These are phyloP conservation scores for Zygosaccharomyces lentus DNA, from an alignment of 805 yeast genomes.

Conservation along the genomic window DNA sequence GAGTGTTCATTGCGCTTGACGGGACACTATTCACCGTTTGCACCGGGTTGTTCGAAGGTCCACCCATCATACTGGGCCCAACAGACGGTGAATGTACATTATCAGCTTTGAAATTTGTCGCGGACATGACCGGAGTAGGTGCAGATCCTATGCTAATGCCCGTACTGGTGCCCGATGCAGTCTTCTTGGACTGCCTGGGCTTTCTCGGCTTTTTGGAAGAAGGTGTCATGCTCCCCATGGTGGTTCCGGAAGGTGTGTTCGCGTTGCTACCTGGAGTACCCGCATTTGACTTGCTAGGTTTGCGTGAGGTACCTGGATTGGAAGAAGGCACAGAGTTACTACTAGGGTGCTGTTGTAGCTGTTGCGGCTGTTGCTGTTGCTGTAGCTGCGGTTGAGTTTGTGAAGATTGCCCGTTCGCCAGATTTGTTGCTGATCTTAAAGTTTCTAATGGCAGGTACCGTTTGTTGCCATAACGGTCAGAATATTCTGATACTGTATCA, in stretches of 20 bases:
- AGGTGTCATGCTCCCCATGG: slow-evolving; percentile 11
- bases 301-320: slow-evolving; percentile 2
- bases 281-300: slow-evolving; percentile 16
- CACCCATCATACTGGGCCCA: neutral
- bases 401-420: neutral
- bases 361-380: slow-evolving; percentile 2
- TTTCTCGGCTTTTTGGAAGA: slow-evolving; percentile 29
- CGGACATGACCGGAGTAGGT: slow-evolving; percentile 1
- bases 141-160: slow-evolving; percentile 1
- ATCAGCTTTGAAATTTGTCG: slow-evolving; percentile 3
- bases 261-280: slow-evolving; percentile 18
- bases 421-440: slow-evolving; percentile 10
- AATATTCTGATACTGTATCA: slow-evolving; percentile 24
- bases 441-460: slow-evolving; percentile 28
- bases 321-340: neutral
- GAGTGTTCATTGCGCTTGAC: slow-evolving; percentile 24
- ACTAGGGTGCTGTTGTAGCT: slow-evolving; percentile 4
- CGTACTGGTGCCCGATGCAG: slow-evolving; percentile 1
- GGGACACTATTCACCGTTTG: slow-evolving; percentile 21
- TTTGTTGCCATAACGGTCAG: slow-evolving; percentile 17
- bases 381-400: slow-evolving; percentile 3
- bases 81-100: neutral
- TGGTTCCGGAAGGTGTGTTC: slow-evolving; percentile 16
- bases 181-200: slow-evolving; percentile 25
- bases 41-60: slow-evolving; percentile 14